Conservation (phyloP, 176 grass and related monocot species). For the Saccharum spontaneum region DNA sequence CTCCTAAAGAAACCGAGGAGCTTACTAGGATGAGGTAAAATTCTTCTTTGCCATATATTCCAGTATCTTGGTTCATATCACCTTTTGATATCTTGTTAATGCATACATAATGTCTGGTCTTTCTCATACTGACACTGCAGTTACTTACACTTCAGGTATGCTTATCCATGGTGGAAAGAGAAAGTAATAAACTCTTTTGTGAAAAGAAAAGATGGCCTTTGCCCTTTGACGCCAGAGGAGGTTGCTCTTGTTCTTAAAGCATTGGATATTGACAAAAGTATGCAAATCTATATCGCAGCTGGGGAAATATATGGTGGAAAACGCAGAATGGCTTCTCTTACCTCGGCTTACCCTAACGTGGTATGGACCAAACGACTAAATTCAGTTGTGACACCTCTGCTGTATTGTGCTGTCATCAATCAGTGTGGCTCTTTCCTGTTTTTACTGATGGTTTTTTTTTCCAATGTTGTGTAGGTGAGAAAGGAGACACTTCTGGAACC, state of each 20-base stretch:
- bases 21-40: conserved; percentile 82
- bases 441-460: background rate
- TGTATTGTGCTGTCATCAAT: background rate
- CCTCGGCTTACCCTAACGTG: conserved; percentile 81
- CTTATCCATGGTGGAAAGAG: conserved; percentile 98
- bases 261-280: conserved; percentile 65
- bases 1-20: conserved; percentile 69
- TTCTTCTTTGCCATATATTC: background rate
- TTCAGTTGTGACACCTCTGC: background rate
- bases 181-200: conserved; percentile 86
- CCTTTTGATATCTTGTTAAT: background rate
- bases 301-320: conserved; percentile 88
- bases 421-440: background rate
- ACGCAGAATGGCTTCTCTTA: conserved; percentile 74
- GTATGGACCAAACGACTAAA: conserved; percentile 37
- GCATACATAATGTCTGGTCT: background rate
- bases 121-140: conserved; percentile 11
- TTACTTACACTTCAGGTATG: conserved; percentile 59
- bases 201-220: conserved; percentile 87
- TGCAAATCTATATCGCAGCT: conserved; percentile 93
- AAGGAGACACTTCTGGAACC: conserved; percentile 79
- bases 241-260: conserved; percentile 79
- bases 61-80: conserved; percentile 1
- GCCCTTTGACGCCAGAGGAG: conserved; percentile 91
- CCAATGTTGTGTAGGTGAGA: conserved; percentile 49